Evolutionary conservation across 768 basidiomycete genomes (phyloP).

Genomic region (Clitopilus hobsonii): DNA sequence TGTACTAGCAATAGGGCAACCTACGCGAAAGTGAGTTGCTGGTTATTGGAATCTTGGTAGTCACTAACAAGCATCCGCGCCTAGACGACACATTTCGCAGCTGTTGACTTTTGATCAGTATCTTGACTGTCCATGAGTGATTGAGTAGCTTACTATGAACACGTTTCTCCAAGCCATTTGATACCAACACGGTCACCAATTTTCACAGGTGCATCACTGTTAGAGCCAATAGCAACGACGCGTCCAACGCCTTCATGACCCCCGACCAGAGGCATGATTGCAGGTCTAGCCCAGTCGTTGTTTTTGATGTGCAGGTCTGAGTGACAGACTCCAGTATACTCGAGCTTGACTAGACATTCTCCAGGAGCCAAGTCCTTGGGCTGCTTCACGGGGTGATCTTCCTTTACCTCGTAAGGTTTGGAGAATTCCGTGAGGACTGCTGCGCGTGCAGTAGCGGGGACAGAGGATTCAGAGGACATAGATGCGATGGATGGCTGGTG

Average conservation of each 20-base stretch:
- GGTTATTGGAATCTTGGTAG: not conserved
- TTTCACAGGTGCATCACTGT: slow-evolving; percentile 50
- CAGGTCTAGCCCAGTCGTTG: slow-evolving; percentile 60
- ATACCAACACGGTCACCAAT: slow-evolving; percentile 76
- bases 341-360: slow-evolving; percentile 68
- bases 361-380: slow-evolving; percentile 52
- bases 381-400: slow-evolving; percentile 53
- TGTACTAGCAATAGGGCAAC: slow-evolving; percentile 32
- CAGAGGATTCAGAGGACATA: slow-evolving; percentile 8
- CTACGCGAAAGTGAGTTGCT: slow-evolving; percentile 18
- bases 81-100: slow-evolving; percentile 71
- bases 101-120: slow-evolving; percentile 13
- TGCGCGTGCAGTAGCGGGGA: slow-evolving; percentile 32
- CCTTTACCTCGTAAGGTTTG: slow-evolving; percentile 24
- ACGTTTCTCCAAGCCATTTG: slow-evolving; percentile 56
- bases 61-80: slow-evolving; percentile 42
- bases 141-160: slow-evolving; percentile 25
- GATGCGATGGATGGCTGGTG: too few relatives aligned
- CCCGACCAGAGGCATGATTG: slow-evolving; percentile 56
- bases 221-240: slow-evolving; percentile 71
- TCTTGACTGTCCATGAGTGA: not conserved
- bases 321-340: slow-evolving; percentile 63
- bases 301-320: slow-evolving; percentile 68
- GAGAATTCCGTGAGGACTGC: slow-evolving; percentile 27
- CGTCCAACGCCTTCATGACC: slow-evolving; percentile 80